Conservation (phyloP, 2,329 filamentous ascomycete species). For the Xylariaceae sp. region DNA sequence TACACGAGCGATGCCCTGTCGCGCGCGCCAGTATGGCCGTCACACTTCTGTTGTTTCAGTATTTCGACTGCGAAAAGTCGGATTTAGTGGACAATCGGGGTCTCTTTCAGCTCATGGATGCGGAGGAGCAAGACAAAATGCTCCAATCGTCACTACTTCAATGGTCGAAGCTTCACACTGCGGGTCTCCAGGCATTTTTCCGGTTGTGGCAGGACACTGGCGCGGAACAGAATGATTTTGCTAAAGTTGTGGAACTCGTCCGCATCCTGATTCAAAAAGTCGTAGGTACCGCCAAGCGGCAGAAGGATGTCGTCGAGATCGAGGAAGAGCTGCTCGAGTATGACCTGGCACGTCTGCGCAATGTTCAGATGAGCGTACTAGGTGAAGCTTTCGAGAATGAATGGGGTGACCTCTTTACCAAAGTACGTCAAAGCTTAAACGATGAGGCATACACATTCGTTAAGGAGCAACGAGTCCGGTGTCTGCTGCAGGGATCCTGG, state of each 20-base stretch:
- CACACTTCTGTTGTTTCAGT: constrained; percentile 84
- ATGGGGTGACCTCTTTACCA: constrained; percentile 84
- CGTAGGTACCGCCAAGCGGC: constrained; percentile 73
- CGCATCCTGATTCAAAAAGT: constrained; percentile 87
- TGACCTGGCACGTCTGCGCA: constrained; percentile 70
- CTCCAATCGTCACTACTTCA: constrained; percentile 86
- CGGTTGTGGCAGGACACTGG: constrained; percentile 88
- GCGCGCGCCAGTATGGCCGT: constrained; percentile 81
- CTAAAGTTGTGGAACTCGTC: constrained; percentile 86
- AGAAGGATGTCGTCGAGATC: constrained; percentile 77
- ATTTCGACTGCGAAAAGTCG: constrained; percentile 86
- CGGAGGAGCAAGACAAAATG: constrained; percentile 75
- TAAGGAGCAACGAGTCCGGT: constrained; percentile 92
- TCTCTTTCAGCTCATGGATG: constrained; percentile 71
- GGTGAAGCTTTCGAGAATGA: constrained; percentile 89
- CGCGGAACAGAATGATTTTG: constrained; percentile 80
- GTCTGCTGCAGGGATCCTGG: constrained; percentile 84
- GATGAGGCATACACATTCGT: constrained; percentile 92
- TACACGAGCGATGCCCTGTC: constrained; percentile 74
- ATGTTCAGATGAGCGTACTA: constrained; percentile 88
- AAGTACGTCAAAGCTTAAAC: constrained; percentile 86
- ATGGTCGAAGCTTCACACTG: constrained; percentile 86
- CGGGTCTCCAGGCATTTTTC: constrained; percentile 80
- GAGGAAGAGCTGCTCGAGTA: constrained; percentile 86
- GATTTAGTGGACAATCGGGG: constrained; percentile 73